A percentile compares a stretch with the other conserved stretches of the same genome.
These are phyloP conservation scores for Clonostachys byssicola DNA, from an alignment of 2,329 filamentous ascomycete genomes.

Conservation along the genomic window DNA sequence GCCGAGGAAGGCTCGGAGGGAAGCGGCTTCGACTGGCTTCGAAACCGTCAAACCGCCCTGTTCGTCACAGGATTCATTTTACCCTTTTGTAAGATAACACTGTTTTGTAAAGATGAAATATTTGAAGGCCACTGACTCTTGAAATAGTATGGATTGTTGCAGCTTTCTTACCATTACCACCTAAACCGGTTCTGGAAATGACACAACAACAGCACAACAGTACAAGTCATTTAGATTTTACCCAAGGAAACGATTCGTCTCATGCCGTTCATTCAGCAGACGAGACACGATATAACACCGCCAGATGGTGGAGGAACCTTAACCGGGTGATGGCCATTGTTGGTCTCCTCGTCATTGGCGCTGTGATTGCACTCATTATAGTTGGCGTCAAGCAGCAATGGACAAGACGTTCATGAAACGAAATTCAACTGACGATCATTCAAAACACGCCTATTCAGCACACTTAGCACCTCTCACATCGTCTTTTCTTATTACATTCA, in stretches of 20 bases:
- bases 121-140: background rate
- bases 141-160: constrained; percentile 72
- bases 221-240: constrained; percentile 30
- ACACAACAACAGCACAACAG: constrained; percentile 22
- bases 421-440: background rate
- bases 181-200: constrained; percentile 46
- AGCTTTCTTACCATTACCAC: constrained; percentile 68
- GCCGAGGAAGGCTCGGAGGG: constrained; percentile 62
- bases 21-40: constrained; percentile 55
- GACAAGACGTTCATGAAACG: constrained; percentile 10
- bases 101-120: background rate
- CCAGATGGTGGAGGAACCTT: constrained; percentile 55
- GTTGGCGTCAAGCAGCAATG: constrained; percentile 48
- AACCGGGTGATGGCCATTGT: constrained; percentile 56
- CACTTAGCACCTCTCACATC: too few relatives aligned
- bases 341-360: constrained; percentile 48
- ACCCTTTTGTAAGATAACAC: constrained; percentile 57
- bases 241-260: constrained; percentile 21
- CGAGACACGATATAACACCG: constrained; percentile 44
- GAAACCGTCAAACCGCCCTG: constrained; percentile 70
- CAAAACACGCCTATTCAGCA: background rate
- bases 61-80: constrained; percentile 77
- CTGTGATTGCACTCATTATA: constrained; percentile 45
- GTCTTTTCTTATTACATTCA: background rate
- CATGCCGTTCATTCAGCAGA: constrained; percentile 26